These are phyloP conservation scores for Trichomonas gallinae DNA, from an alignment of 208 protist genomes.

Conservation along the genomic window DNA sequence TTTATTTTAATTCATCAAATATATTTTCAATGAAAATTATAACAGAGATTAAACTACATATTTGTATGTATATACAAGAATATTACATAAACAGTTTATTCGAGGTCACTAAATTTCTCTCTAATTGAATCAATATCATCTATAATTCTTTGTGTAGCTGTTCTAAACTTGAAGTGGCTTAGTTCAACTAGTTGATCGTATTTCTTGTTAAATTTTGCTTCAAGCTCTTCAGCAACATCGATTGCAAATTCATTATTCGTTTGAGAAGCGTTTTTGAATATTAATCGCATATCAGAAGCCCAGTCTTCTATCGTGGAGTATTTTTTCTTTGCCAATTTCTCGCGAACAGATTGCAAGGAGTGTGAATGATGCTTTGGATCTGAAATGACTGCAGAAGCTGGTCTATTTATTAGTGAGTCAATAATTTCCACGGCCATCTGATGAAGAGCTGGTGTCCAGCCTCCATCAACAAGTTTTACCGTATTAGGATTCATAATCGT, in stretches of 20 bases:
- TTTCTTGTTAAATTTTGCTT: neutral
- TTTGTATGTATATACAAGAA: too few species aligned
- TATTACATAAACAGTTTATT: neutral
- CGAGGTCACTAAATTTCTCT: neutral
- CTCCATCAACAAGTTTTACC: neutral
- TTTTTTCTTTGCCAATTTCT: neutral
- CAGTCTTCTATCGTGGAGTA: neutral
- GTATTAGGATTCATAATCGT: neutral
- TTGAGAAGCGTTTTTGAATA: neutral
- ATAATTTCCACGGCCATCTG: neutral
- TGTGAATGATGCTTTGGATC: neutral
- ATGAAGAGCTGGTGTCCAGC: neutral
- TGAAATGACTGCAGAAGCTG: neutral
- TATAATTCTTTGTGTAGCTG: neutral
- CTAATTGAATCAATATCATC: neutral
- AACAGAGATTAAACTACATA: too few species aligned
- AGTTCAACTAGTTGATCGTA: neutral
- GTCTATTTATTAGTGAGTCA: neutral
- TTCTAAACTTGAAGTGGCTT: neutral
- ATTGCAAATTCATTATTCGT: neutral
- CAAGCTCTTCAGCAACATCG: neutral
- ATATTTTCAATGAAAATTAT: too few species aligned
- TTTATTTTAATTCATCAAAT: too few species aligned
- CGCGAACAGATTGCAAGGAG: neutral
- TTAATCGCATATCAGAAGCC: neutral